A percentile compares a stretch with the other conserved stretches of the same genome.
Conservation (phyloP, 768 basidiomycete genomes). For the Kwoniella bestiolae region DNA sequence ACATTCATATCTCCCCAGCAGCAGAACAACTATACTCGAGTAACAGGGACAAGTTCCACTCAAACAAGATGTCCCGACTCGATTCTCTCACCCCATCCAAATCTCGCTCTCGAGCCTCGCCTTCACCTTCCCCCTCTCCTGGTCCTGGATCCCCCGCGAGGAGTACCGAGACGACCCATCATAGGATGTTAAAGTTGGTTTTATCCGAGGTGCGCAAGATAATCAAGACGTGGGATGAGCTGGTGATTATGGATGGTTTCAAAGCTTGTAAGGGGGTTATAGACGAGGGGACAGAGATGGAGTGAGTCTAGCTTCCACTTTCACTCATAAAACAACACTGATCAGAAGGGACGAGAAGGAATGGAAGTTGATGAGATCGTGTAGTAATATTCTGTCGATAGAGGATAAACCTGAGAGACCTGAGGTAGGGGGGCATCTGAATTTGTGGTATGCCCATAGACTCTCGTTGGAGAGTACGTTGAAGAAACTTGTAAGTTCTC, state of each 20-base stretch:
- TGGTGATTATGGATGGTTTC: conserved; percentile 77
- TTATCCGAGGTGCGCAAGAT: conserved; percentile 70
- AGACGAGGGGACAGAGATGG: conserved; percentile 80
- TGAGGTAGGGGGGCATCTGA: conserved; percentile 26
- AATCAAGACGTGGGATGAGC: conserved; percentile 78
- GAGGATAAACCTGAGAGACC: conserved; percentile 38
- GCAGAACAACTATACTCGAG: no score
- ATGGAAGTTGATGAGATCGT: not conserved
- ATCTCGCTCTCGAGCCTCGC: conserved; percentile 7
- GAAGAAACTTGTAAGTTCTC: conserved; percentile 41
- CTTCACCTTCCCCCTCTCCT: conserved; percentile 32
- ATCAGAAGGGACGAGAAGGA: no score
- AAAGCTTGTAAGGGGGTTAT: conserved; percentile 73
- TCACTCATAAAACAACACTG: no score
- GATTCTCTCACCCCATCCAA: conserved; percentile 43
- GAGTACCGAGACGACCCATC: conserved; percentile 71
- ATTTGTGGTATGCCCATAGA: conserved; percentile 19
- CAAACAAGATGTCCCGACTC: conserved; percentile 41
- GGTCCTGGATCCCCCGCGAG: conserved; percentile 8
- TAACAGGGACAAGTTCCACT: not conserved
- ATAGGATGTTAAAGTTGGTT: conserved; percentile 72
- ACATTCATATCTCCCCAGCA: no score
- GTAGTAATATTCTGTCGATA: conserved; percentile 38
- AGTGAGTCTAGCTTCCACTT: conserved; percentile 63
- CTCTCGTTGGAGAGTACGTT: conserved; percentile 32